These are phyloP conservation scores for Lanmaoa pseudosensibilis DNA, from an alignment of 768 basidiomycete species.

Conservation along the genomic window DNA sequence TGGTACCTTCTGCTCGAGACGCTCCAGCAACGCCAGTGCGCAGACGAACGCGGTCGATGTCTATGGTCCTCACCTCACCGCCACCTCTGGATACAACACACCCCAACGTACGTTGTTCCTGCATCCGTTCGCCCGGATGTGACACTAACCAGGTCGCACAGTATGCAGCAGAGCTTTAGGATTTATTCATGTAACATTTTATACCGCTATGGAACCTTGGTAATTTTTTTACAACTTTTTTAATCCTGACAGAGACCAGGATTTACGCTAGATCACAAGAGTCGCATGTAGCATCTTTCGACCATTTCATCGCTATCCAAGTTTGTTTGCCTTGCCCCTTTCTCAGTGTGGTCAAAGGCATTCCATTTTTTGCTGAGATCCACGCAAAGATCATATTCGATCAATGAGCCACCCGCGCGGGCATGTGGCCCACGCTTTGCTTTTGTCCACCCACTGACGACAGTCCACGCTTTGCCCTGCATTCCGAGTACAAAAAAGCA, in stretches of 20 bases:
- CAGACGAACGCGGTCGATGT: constrained; percentile 31
- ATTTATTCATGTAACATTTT: neutral
- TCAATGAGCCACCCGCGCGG: neutral
- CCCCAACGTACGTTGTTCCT: constrained; percentile 14
- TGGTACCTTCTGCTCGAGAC: neutral
- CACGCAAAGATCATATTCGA: neutral
- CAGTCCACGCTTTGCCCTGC: too few species aligned
- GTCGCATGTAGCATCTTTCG: constrained; percentile 20
- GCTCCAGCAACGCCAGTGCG: constrained; percentile 14
- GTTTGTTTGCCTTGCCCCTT: neutral
- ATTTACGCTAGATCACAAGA: neutral
- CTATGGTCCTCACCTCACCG: constrained; percentile 23
- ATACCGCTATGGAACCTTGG: constrained; percentile 1
- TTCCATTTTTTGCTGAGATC: neutral
- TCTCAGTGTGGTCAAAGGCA: neutral
- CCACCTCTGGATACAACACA: constrained; percentile 8
- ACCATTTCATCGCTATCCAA: constrained; percentile 7
- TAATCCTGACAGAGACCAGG: neutral
- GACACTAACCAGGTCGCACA: constrained; percentile 5
- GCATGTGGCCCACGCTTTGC: neutral
- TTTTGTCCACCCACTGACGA: neutral
- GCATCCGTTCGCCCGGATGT: neutral
- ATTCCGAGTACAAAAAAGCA: too few species aligned
- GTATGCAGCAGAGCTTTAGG: constrained; percentile 30
- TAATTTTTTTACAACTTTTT: neutral